Evolutionary conservation across 768 basidiomycete species (phyloP), one percentile per base, ranked within the genome.

Genomic region (Boletus subparvulus): DNA sequence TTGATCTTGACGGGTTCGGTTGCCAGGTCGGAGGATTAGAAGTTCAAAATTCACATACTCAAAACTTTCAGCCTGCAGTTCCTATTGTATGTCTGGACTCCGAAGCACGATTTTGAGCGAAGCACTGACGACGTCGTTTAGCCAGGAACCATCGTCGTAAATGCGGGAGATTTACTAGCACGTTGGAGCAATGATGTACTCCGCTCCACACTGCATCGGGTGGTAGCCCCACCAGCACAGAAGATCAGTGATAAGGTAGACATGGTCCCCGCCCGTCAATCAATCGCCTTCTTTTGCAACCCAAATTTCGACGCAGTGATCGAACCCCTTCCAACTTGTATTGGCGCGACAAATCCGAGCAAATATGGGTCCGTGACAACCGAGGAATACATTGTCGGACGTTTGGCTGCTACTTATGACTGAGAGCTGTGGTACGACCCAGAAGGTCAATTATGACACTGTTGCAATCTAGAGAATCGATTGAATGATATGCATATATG

Each of bases 231-330:
- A 21, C 75, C 83, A 1, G 78, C 78, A 13, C 72, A 75, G 63
- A 76, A 77, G 60, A 67, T 81, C 54, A 80, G 69, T 60, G 75
- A 78, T 8, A 75, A 73, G 7, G 83, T 85, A 59, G 74, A 69
- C n/a, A 71, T 85, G 55, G 86, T 83, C 1, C 85, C 89, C 1
- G 71, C 75, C 11, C 81, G 92, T 28, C 89, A 91, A 66, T 90
- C 88, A 10, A 87, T 93, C 50, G 92, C 88, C 9, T 94, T 90
- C 77, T 94, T 94, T 74, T 91, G 88, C 76, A 92, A 89, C 63
- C 90, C 91, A 4, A 90, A 92, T 61, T 83, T 82, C 63, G 79
- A 79, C 41, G 76, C 88, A 13, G 75, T 79, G 55, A 85, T 94
- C 52, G 75, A 83, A 14, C 90, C 90, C 61, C 71, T 93, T 28